phyloP scores from a whole-genome alignment of 1,284 basidiomycete genomes.

The Pascua guehoae region DNA sequence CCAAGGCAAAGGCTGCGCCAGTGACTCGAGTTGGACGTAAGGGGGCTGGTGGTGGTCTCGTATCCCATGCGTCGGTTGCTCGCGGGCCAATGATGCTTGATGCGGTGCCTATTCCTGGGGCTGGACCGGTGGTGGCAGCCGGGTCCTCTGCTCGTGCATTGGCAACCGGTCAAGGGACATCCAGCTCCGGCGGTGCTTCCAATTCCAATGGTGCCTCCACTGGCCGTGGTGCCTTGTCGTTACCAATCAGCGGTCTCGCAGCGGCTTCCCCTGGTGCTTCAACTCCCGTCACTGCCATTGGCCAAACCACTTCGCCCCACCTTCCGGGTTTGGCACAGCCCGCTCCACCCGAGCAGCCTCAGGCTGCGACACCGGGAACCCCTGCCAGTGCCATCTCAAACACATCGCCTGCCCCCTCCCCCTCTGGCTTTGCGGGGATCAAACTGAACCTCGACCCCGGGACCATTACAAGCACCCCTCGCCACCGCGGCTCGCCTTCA shows the following conservation, averaged over 20 bases:
- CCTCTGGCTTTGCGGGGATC: conserved; percentile 23
- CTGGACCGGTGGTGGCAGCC: background rate
- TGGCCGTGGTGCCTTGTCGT: too few species aligned
- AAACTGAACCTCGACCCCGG: conserved; percentile 29
- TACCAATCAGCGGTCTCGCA: too few species aligned
- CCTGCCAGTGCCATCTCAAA: background rate
- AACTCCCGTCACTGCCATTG: background rate
- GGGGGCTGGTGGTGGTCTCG: conserved; percentile 1
- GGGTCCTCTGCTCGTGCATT: background rate
- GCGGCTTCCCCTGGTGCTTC: background rate
- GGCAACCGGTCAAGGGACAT: background rate
- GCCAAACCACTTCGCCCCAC: too few species aligned
- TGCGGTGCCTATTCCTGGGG: conserved; percentile 12
- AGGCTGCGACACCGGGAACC: background rate
- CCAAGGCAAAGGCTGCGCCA: background rate
- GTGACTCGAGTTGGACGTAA: conserved; percentile 2
- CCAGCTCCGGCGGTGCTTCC: too few species aligned
- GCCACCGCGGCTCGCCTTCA: too few species aligned
- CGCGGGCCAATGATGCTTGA: conserved; percentile 17
- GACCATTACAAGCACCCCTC: background rate
- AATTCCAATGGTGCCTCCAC: too few species aligned
- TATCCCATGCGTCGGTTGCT: conserved; percentile 17
- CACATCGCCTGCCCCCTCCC: conserved; percentile 1
- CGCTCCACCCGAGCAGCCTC: background rate
- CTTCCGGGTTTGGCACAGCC: background rate